These are phyloP conservation scores for Bruguiera sexangula DNA, from an alignment of 345 rosid genomes.

Conservation along the genomic window DNA sequence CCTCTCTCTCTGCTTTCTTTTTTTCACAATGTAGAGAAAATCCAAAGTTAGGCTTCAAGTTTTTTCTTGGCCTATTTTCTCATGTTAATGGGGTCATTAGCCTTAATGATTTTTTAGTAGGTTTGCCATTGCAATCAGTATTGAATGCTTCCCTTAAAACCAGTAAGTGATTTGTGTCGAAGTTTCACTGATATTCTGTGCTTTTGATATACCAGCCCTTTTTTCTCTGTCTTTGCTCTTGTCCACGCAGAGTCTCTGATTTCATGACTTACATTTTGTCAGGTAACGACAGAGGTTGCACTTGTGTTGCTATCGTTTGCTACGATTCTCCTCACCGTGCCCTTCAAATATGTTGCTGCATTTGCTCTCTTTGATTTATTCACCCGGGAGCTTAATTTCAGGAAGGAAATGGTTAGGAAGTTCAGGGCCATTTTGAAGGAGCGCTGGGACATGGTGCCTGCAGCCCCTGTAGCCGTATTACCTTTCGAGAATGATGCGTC, in stretches of 20 bases:
- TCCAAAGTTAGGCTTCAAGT: too few relatives aligned
- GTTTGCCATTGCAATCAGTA: too few relatives aligned
- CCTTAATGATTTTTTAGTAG: too few relatives aligned
- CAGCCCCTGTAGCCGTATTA: slow-evolving; percentile 73
- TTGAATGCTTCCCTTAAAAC: too few relatives aligned
- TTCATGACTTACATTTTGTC: slow-evolving; percentile 14
- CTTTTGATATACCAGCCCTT: not conserved
- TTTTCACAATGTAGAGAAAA: too few relatives aligned
- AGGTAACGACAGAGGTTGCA: slow-evolving; percentile 86
- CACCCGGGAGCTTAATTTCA: slow-evolving; percentile 82
- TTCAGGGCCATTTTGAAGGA: slow-evolving; percentile 59
- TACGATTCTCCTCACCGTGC: slow-evolving; percentile 52
- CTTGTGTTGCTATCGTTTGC: slow-evolving; percentile 58
- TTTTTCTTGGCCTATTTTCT: too few relatives aligned
- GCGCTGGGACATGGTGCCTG: slow-evolving; percentile 86
- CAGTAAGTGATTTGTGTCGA: too few relatives aligned
- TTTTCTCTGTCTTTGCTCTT: not conserved
- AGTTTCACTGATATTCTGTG: too few relatives aligned
- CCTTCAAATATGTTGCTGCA: slow-evolving; percentile 78
- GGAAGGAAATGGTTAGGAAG: slow-evolving; percentile 68
- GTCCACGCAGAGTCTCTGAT: not conserved
- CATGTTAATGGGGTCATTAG: too few relatives aligned
- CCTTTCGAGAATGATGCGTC: slow-evolving; percentile 55
- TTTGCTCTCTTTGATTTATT: slow-evolving; percentile 68
- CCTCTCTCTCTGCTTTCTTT: too few relatives aligned